phyloP scores from a whole-genome alignment of 202 grass and related monocot genomes.

The Cymbopogon flexuosus region DNA sequence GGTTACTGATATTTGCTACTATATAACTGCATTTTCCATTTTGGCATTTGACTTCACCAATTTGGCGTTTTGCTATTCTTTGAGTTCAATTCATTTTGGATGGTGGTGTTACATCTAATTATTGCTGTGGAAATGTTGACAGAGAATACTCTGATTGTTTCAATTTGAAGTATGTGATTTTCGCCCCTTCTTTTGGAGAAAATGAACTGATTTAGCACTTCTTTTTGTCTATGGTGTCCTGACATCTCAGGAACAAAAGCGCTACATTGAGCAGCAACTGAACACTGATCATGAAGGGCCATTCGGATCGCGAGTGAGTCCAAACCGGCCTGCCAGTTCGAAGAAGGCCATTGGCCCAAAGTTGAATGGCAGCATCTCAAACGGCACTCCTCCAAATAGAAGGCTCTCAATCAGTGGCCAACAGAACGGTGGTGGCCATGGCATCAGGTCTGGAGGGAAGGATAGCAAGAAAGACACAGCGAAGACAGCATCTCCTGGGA shows the following conservation, averaged over 20 bases:
- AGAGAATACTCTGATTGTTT: neutral
- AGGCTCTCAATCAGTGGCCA: slow-evolving; percentile 65
- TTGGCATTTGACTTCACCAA: neutral
- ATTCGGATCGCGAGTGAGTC: slow-evolving; percentile 57
- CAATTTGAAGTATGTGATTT: neutral
- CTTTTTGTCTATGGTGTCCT: neutral
- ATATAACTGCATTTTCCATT: neutral
- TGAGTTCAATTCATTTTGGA: neutral
- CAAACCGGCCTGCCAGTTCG: slow-evolving; percentile 54
- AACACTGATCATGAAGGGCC: slow-evolving; percentile 58
- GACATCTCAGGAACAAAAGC: slow-evolving; percentile 74
- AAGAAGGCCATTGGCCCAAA: slow-evolving; percentile 64
- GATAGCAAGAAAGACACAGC: slow-evolving; percentile 55
- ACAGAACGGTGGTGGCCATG: slow-evolving; percentile 43
- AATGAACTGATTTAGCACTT: neutral
- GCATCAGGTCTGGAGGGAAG: slow-evolving; percentile 54
- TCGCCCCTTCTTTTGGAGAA: neutral
- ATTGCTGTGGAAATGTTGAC: neutral
- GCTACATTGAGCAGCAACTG: slow-evolving; percentile 50
- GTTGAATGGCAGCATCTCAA: slow-evolving; percentile 53
- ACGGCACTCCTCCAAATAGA: slow-evolving; percentile 61
- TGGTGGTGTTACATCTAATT: neutral
- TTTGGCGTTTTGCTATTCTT: neutral
- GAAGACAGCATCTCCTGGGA: slow-evolving; percentile 22
- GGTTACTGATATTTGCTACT: neutral